A percentile compares a stretch with the other conserved stretches of the same genome.
phyloP scores from a whole-genome alignment of 257 asterid genomes.

The Nicotiana tabacum region DNA sequence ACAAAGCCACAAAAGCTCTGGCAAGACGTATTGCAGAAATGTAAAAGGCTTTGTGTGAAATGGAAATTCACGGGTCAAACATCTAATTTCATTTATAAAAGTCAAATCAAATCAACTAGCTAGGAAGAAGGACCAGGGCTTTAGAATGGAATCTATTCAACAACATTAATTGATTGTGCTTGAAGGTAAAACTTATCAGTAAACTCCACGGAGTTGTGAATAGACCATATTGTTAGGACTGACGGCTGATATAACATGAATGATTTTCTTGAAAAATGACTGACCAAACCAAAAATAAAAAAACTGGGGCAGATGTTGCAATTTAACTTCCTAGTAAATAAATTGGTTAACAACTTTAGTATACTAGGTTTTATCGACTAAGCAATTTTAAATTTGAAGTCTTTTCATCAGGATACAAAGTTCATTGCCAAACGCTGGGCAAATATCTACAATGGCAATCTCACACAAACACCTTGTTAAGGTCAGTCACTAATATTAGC shows the following conservation, averaged over 20 bases:
- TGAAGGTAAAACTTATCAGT: neutral
- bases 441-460: neutral
- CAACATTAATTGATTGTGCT: neutral
- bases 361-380: too few species aligned
- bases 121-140: neutral
- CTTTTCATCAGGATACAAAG: neutral
- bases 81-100: neutral
- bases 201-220: too few species aligned
- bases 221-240: too few species aligned
- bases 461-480: too few species aligned
- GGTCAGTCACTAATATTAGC: too few species aligned
- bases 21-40: neutral
- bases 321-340: too few species aligned
- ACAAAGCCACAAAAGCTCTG: neutral
- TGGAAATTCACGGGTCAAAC: neutral
- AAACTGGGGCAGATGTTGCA: too few species aligned
- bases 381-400: too few species aligned
- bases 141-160: neutral
- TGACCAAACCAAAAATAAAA: too few species aligned
- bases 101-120: neutral
- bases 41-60: neutral
- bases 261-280: too few species aligned
- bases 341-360: too few species aligned
- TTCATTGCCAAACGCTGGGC: neutral
- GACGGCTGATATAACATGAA: too few species aligned